These are phyloP conservation scores for Fusarium subglutinans DNA, from an alignment of 2,329 filamentous ascomycete species.

Conservation along the genomic window DNA sequence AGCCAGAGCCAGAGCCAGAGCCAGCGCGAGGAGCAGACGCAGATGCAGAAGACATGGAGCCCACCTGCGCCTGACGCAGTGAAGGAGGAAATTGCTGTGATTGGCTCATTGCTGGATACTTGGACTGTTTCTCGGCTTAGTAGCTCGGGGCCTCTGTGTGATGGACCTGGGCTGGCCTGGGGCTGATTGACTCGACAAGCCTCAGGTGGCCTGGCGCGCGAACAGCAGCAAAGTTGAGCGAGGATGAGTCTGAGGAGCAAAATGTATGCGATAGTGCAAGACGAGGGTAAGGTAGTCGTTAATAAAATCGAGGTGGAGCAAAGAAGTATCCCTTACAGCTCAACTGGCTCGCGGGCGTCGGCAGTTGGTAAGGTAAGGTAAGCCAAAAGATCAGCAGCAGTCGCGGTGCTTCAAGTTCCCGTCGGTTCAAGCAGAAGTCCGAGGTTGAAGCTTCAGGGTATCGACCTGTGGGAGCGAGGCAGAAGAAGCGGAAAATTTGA, in stretches of 20 bases:
- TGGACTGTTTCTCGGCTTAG: constrained; percentile 20
- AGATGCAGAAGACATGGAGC: constrained; percentile 32
- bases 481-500: constrained; percentile 10
- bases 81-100: constrained; percentile 50
- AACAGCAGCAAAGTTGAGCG: constrained; percentile 12
- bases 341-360: constrained; percentile 4
- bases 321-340: constrained; percentile 15
- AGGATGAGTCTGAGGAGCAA: neutral
- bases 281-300: neutral
- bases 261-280: constrained; percentile 11
- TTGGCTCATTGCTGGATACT: constrained; percentile 50
- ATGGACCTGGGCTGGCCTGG: constrained; percentile 22
- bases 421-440: neutral
- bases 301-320: constrained; percentile 5
- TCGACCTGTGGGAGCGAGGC: neutral
- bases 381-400: constrained; percentile 9
- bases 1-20: constrained; percentile 2
- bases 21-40: constrained; percentile 8
- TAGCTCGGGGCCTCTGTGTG: constrained; percentile 17
- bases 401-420: neutral
- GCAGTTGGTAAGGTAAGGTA: constrained; percentile 10
- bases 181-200: constrained; percentile 13
- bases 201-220: constrained; percentile 20
- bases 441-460: neutral
- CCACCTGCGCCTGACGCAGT: constrained; percentile 41